phyloP scores from a whole-genome alignment of 345 rosid species.

The Pugionium cornutum region DNA sequence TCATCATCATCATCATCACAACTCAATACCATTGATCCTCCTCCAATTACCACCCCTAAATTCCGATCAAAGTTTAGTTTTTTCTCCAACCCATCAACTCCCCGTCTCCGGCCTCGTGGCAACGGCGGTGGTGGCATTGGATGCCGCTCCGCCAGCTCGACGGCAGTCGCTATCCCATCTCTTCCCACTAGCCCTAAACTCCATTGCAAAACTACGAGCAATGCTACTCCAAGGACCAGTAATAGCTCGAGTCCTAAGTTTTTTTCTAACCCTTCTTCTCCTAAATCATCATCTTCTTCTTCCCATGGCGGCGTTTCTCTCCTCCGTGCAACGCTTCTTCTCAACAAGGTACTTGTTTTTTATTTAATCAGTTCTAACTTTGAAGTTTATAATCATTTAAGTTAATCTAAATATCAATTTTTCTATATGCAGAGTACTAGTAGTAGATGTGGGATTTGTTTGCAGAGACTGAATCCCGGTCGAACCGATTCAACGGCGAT shows the following conservation, averaged over 20 bases:
- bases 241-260: slow-evolving; percentile 48
- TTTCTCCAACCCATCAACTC: slow-evolving; percentile 80
- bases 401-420: slow-evolving; percentile 5
- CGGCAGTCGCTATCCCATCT: slow-evolving; percentile 46
- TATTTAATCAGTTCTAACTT: not conserved
- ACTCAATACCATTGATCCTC: slow-evolving; percentile 1
- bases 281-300: slow-evolving; percentile 72
- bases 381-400: not conserved
- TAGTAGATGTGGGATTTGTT: slow-evolving; percentile 69
- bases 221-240: slow-evolving; percentile 41
- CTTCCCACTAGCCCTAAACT: slow-evolving; percentile 68
- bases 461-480: slow-evolving; percentile 56
- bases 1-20: slow-evolving; percentile 18
- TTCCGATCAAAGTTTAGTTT: slow-evolving; percentile 65
- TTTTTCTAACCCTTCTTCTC: slow-evolving; percentile 71
- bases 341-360: slow-evolving; percentile 32
- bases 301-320: slow-evolving; percentile 55
- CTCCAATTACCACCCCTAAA: slow-evolving; percentile 45
- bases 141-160: slow-evolving; percentile 54
- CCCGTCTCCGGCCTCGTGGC: slow-evolving; percentile 57
- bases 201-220: slow-evolving; percentile 53
- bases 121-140: slow-evolving; percentile 45
- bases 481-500: slow-evolving; percentile 61
- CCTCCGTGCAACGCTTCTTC: slow-evolving; percentile 36
- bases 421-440: slow-evolving; percentile 37